Conservation (phyloP, 2,329 filamentous ascomycete species). For the Calonectria hawksworthii region DNA sequence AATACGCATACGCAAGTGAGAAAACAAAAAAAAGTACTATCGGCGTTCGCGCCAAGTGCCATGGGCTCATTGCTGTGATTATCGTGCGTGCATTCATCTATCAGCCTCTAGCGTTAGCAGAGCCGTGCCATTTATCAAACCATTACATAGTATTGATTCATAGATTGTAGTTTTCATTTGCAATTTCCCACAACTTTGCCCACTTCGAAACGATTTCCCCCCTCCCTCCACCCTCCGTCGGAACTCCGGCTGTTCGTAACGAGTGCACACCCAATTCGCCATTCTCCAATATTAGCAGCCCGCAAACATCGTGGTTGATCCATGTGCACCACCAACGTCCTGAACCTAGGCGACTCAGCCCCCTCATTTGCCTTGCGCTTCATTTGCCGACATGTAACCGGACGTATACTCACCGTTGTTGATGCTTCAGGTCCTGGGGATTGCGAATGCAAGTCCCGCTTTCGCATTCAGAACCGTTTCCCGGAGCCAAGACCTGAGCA, state of each 20-base stretch:
- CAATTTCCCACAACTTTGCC: background rate
- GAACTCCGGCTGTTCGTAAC: background rate
- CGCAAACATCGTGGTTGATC: conserved; percentile 8
- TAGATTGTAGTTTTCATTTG: background rate
- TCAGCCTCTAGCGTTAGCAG: background rate
- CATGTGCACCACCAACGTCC: conserved; percentile 1
- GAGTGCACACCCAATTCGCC: background rate
- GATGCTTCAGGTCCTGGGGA: conserved; percentile 23
- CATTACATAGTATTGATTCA: background rate
- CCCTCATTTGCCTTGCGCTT: background rate
- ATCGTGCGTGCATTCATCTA: background rate
- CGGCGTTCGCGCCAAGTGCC: background rate
- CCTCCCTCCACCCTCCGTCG: background rate
- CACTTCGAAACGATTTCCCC: background rate
- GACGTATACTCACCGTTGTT: background rate
- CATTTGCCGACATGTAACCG: background rate
- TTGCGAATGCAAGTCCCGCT: conserved; percentile 12
- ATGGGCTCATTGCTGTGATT: background rate
- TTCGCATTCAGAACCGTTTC: background rate
- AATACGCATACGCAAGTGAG: conserved; percentile 21
- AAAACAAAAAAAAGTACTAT: conserved; percentile 2
- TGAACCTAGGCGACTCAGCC: conserved; percentile 7
- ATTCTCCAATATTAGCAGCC: conserved; percentile 18
- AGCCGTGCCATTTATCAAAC: background rate
- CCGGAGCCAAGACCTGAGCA: conserved; percentile 3